Evolutionary conservation across 2,329 filamentous ascomycete genomes (phyloP).

Genomic region (Teratosphaeria gauchensis): DNA sequence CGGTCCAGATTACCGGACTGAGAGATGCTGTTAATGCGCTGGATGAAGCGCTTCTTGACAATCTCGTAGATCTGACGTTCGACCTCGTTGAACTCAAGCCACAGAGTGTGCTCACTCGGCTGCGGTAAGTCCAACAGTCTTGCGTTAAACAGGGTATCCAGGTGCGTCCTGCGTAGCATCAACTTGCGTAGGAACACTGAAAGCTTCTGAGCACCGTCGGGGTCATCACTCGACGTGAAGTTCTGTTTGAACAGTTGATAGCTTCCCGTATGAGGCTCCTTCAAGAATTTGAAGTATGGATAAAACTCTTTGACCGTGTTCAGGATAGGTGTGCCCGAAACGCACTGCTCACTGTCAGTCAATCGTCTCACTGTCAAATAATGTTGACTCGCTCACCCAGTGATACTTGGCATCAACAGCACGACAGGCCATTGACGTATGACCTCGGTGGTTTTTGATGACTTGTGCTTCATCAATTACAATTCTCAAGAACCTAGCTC

Average conservation of each 20-base stretch:
- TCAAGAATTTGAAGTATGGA: slow-evolving; percentile 37
- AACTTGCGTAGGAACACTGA: slow-evolving; percentile 32
- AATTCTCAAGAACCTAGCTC: slow-evolving; percentile 40
- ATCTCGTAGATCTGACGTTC: slow-evolving; percentile 47
- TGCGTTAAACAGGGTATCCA: slow-evolving; percentile 42
- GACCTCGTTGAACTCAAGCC: slow-evolving; percentile 41
- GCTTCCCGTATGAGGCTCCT: slow-evolving; percentile 31
- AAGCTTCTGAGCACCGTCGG: slow-evolving; percentile 27
- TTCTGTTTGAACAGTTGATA: slow-evolving; percentile 37
- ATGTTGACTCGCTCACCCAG: slow-evolving; percentile 16
- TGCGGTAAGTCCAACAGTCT: slow-evolving; percentile 48
- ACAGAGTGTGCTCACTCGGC: too few species aligned
- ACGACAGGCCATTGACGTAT: slow-evolving; percentile 38
- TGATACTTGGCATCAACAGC: slow-evolving; percentile 29
- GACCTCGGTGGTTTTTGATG: slow-evolving; percentile 59
- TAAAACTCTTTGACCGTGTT: slow-evolving; percentile 18
- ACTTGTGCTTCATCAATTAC: slow-evolving; percentile 92
- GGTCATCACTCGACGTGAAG: slow-evolving; percentile 26
- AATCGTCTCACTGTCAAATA: slow-evolving; percentile 82
- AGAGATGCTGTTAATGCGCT: slow-evolving; percentile 31
- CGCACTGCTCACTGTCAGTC: slow-evolving; percentile 85
- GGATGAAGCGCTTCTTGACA: slow-evolving; percentile 34
- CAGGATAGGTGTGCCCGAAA: slow-evolving; percentile 34
- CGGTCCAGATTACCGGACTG: slow-evolving; percentile 18
- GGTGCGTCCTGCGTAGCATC: slow-evolving; percentile 40